A percentile compares a stretch with the other conserved stretches of the same genome.
These are phyloP conservation scores for Solanum paucissectum DNA, from an alignment of 257 asterid species.

Conservation along the genomic window DNA sequence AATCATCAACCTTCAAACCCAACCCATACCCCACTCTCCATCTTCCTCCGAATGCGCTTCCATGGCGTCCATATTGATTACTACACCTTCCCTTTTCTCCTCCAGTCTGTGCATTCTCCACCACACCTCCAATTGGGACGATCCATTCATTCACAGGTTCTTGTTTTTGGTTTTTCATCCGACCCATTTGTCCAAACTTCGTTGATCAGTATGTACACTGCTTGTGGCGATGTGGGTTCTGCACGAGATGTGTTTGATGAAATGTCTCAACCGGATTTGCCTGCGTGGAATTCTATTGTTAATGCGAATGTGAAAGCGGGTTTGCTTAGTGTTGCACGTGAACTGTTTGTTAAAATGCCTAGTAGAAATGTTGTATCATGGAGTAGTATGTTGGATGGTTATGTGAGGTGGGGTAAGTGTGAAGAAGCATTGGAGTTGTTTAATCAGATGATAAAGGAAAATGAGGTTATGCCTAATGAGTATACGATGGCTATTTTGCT, in stretches of 20 bases:
- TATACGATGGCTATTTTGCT: constrained; percentile 9
- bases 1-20: not conserved
- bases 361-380: constrained; percentile 2
- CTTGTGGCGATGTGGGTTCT: not conserved
- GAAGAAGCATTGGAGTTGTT: constrained; percentile 4
- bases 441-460: not conserved
- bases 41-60: constrained; percentile 9
- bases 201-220: constrained; percentile 2
- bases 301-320: constrained; percentile 10
- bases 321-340: not conserved
- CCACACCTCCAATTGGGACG: not conserved
- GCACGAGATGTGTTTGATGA: constrained; percentile 3
- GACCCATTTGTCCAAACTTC: constrained; percentile 8
- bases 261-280: constrained; percentile 5
- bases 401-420: constrained; percentile 7
- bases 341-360: constrained; percentile 1
- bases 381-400: constrained; percentile 18
- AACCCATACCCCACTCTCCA: constrained; percentile 1
- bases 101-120: constrained; percentile 4
- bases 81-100: constrained; percentile 16
- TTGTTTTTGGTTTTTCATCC: not conserved
- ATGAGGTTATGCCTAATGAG: constrained; percentile 7
- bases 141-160: not conserved
- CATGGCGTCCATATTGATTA: constrained; percentile 1
- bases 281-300: constrained; percentile 10